Percentiles rank a stretch among this genome's conserved stretches.
Conservation (phyloP, 78 protist genomes). For the Tieghemostelium lacteum region DNA sequence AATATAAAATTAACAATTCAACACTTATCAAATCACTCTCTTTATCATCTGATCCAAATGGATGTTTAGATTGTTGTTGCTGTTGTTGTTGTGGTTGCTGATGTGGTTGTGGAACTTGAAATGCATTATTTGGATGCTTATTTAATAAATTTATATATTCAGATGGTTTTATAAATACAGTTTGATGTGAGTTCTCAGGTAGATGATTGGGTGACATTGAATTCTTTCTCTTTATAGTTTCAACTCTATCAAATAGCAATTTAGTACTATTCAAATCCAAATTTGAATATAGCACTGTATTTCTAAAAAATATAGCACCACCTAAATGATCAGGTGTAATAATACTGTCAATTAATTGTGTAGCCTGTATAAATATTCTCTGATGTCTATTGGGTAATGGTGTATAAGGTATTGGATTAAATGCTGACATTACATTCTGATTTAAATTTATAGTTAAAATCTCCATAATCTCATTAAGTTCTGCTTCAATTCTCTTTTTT, state of each 20-base stretch:
- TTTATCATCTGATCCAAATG: neutral
- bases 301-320: conserved; percentile 52
- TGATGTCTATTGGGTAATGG: conserved; percentile 61
- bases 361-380: conserved; percentile 36
- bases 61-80: neutral
- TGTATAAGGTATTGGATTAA: conserved; percentile 66
- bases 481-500: conserved; percentile 11
- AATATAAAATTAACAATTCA: conserved; percentile 16
- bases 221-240: conserved; percentile 9
- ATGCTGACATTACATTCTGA: conserved; percentile 29
- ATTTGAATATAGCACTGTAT: conserved; percentile 29
- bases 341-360: conserved; percentile 53
- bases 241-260: conserved; percentile 32
- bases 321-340: conserved; percentile 44
- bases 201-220: neutral
- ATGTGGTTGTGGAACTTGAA: neutral
- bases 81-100: neutral
- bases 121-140: neutral
- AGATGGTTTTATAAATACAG: conserved; percentile 20
- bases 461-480: conserved; percentile 9
- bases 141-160: conserved; percentile 18
- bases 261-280: conserved; percentile 32
- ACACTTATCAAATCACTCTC: neutral
- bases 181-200: conserved; percentile 4
- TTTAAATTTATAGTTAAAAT: conserved; percentile 2